These are phyloP conservation scores for Boeremia exigua DNA, from an alignment of 2,329 filamentous ascomycete species.

Conservation along the genomic window DNA sequence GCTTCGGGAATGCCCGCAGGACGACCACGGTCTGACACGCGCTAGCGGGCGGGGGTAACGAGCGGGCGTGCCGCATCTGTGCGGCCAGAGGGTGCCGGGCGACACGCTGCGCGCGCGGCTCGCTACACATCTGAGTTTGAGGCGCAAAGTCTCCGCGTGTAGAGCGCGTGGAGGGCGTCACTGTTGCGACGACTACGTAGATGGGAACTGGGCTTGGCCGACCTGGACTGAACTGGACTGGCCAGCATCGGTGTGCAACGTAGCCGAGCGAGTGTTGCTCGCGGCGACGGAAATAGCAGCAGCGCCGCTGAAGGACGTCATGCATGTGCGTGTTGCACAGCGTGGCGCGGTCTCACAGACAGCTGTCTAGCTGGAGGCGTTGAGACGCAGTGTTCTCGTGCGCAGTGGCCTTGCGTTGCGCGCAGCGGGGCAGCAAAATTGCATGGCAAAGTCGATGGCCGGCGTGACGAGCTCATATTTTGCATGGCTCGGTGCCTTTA, in stretches of 20 bases:
- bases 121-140: constrained; percentile 2
- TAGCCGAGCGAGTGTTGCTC: neutral
- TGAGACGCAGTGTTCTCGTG: too few relatives aligned
- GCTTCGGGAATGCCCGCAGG: constrained; percentile 15
- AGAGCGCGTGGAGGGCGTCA: neutral
- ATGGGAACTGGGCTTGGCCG: too few relatives aligned
- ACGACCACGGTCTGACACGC: neutral
- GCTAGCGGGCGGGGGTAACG: neutral
- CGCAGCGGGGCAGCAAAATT: neutral
- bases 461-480: neutral
- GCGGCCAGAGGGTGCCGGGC: neutral
- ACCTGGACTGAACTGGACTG: too few relatives aligned
- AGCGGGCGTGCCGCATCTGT: neutral
- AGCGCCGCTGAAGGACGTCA: neutral
- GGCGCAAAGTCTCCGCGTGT: neutral
- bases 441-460: too few relatives aligned
- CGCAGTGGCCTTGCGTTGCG: neutral
- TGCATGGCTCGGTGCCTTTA: too few relatives aligned
- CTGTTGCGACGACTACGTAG: too few relatives aligned
- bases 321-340: constrained; percentile 12
- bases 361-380: too few relatives aligned
- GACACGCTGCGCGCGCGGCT: constrained; percentile 1
- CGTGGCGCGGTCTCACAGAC: neutral
- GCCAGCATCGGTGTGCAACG: too few relatives aligned
- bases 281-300: neutral